Evolutionary conservation across 768 basidiomycete species (phyloP).

Genomic region (Mycena albidolilacea): DNA sequence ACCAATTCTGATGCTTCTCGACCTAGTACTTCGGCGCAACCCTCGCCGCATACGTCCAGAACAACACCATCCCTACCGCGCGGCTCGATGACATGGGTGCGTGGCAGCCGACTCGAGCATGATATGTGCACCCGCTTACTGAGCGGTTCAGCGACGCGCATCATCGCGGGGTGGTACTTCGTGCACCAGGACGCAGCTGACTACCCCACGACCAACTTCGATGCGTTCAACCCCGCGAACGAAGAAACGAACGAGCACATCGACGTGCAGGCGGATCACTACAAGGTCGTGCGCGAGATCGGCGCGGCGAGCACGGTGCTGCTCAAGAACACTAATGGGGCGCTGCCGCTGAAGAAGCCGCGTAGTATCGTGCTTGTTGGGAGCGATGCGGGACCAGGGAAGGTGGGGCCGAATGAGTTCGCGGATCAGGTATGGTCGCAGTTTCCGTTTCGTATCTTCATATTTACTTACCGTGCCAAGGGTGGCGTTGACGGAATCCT

Average conservation of each 20-base stretch:
- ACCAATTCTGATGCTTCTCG: no score
- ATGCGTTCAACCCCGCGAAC: conserved; percentile 70
- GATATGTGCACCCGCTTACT: conserved; percentile 8
- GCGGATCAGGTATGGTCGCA: conserved; percentile 59
- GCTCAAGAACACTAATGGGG: conserved; percentile 76
- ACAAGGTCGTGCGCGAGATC: conserved; percentile 76
- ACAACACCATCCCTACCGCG: conserved; percentile 76
- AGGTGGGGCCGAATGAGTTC: conserved; percentile 80
- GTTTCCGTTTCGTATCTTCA: neutral
- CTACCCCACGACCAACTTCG: conserved; percentile 81
- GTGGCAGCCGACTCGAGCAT: neutral
- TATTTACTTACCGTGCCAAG: conserved; percentile 26
- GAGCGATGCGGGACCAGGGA: conserved; percentile 74
- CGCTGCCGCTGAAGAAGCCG: conserved; percentile 72
- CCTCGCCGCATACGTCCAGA: conserved; percentile 76
- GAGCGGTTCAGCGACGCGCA: conserved; percentile 71
- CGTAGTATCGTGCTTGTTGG: conserved; percentile 75
- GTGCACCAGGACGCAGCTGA: conserved; percentile 73
- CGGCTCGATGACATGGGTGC: conserved; percentile 85
- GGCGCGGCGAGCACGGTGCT: conserved; percentile 83
- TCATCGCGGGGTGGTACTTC: conserved; percentile 80
- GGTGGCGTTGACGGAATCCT: conserved; percentile 79
- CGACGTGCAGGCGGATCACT: conserved; percentile 79
- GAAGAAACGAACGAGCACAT: conserved; percentile 71
- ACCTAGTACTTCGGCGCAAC: conserved; percentile 77